Evolutionary conservation across 2,329 filamentous ascomycete species (phyloP).

Genomic region (Beauveria caledonica): DNA sequence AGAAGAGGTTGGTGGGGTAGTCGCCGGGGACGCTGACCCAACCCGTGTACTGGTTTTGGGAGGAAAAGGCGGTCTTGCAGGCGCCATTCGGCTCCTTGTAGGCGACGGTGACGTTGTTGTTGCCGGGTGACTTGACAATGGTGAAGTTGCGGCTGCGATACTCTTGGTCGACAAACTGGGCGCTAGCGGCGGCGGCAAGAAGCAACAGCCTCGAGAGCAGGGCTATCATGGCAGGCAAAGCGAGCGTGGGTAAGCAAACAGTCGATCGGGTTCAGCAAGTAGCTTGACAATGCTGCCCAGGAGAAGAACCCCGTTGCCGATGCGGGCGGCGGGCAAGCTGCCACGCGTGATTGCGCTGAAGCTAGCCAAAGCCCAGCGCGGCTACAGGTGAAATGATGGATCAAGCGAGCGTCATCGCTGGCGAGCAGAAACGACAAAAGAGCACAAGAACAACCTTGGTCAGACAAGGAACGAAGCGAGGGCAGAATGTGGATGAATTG

Average conservation of each 20-base stretch:
- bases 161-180: constrained; percentile 27
- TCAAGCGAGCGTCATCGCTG: background rate
- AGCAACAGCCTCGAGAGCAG: constrained; percentile 12
- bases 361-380: background rate
- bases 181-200: constrained; percentile 16
- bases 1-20: constrained; percentile 43
- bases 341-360: background rate
- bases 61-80: constrained; percentile 56
- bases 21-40: constrained; percentile 56
- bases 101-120: constrained; percentile 55
- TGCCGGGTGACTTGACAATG: constrained; percentile 52
- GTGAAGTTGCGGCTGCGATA: constrained; percentile 35
- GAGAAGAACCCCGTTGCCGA: background rate
- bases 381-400: background rate
- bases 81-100: constrained; percentile 56
- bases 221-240: background rate
- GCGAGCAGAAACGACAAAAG: background rate
- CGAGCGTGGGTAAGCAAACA: background rate
- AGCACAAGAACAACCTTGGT: background rate
- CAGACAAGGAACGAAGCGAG: background rate
- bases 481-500: background rate
- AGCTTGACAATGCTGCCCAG: background rate
- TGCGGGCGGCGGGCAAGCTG: background rate
- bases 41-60: constrained; percentile 62
- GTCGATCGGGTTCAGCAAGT: background rate